phyloP scores from a whole-genome alignment of 2,329 filamentous ascomycete genomes.

The Colletotrichum tamarilloi region DNA sequence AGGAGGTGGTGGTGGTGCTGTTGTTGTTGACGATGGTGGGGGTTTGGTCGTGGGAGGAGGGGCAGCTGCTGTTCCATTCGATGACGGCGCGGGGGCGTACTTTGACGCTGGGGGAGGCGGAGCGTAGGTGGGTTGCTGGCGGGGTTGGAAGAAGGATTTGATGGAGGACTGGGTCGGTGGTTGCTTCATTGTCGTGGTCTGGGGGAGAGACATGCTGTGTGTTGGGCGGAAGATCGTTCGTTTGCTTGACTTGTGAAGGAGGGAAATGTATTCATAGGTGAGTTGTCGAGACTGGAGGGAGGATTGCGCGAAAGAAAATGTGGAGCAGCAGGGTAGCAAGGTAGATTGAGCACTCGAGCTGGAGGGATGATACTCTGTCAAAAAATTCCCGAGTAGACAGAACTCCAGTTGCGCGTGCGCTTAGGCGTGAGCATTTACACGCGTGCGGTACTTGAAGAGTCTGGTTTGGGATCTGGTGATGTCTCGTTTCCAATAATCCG shows the following conservation, averaged over 20 bases:
- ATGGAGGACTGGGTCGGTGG: constrained; percentile 64
- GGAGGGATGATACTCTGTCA: background rate
- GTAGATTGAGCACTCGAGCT: background rate
- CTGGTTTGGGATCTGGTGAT: background rate
- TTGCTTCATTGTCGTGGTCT: constrained; percentile 46
- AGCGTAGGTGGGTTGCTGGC: constrained; percentile 55
- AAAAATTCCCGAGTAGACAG: background rate
- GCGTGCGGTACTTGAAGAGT: background rate
- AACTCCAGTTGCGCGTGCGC: background rate
- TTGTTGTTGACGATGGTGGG: constrained; percentile 42
- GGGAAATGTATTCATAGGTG: background rate
- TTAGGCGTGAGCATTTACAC: background rate
- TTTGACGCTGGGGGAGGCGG: constrained; percentile 49
- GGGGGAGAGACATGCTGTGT: constrained; percentile 50
- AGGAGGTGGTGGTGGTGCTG: constrained; percentile 33
- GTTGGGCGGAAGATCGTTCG: constrained; percentile 48
- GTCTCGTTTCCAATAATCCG: constrained; percentile 15
- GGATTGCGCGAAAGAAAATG: background rate
- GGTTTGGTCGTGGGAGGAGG: constrained; percentile 43
- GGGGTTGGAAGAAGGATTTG: constrained; percentile 70
- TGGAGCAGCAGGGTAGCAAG: background rate
- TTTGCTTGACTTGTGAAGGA: background rate
- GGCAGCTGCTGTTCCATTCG: constrained; percentile 26
- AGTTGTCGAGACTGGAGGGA: background rate
- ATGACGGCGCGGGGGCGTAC: constrained; percentile 43